Base-by-base conservation (phyloP, 257 asterid genomes). In the Nicotiana sylvestris region DNA sequence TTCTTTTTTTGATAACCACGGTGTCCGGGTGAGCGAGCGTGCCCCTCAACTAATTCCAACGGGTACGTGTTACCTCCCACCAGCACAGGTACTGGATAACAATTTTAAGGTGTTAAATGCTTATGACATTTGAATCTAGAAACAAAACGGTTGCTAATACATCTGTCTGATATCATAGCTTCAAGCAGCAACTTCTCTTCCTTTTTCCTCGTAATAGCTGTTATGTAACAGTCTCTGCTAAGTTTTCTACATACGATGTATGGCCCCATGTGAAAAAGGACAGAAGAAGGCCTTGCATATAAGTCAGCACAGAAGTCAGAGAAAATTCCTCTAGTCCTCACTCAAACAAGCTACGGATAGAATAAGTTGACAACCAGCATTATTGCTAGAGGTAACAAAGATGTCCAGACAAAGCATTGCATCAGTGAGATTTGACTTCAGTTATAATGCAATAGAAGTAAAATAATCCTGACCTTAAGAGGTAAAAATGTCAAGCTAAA, bases 401-500 rank as follows among this genome's bases (percentile, higher is more conserved):
- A 72, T 1, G 39, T 46, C 79, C 55, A 72, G 61, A 49, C n/a
- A 72, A 72, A 49, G 62, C 79, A 46, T 49, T 72, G 39, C 25
- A 72, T 72, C 61, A 72, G 79, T 13, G 8, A 72, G 35, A 72
- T 49, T 46, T 46, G 37, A 21, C 60, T 13, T 13, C 16, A 5
- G 27, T 72, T 46, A 72, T 46, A 57, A 69, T 43, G 78, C 58
- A 70, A 72, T 57, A 51, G 32, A 76, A 27, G 29, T 15, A 76
- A 51, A 21, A 51, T 12, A 27, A 29, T 51, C 30, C 64, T 6
- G 21, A 30, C 64, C 64, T 76, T 39, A 51, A 76, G 9, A 76
- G 64, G 35, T 29, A 76, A 76, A 49, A 76, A 76, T 76, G 62
- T 76, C 46, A 51, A 51, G 80, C 64, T 51, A 25, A 76, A 76